Evolutionary conservation across 2,329 filamentous ascomycete genomes (phyloP).

Genomic region (Eurotiales sp.): DNA sequence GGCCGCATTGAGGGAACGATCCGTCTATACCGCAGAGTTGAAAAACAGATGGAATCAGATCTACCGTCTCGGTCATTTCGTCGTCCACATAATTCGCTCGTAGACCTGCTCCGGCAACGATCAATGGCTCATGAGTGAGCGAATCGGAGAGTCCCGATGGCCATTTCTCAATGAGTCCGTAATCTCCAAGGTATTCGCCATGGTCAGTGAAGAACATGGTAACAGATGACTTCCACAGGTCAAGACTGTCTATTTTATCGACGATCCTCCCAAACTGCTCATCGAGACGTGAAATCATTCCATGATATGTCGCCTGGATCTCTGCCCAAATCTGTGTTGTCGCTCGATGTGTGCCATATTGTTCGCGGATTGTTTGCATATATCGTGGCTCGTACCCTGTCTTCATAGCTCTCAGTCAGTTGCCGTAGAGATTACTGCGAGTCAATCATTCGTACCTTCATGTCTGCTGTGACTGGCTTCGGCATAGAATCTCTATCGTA

Average conservation of each 20-base stretch:
- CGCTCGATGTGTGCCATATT: slow-evolving; percentile 38
- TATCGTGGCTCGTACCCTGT: slow-evolving; percentile 45
- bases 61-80: slow-evolving; percentile 45
- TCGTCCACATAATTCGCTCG: slow-evolving; percentile 31
- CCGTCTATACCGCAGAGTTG: slow-evolving; percentile 38
- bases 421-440: too few species aligned
- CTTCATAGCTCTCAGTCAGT: slow-evolving; percentile 20
- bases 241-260: slow-evolving; percentile 26
- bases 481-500: too few species aligned
- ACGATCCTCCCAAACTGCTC: slow-evolving; percentile 44
- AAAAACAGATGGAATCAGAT: slow-evolving; percentile 44
- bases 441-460: too few species aligned
- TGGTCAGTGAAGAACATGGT: slow-evolving; percentile 34
- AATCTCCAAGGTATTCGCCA: slow-evolving; percentile 47
- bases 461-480: too few species aligned
- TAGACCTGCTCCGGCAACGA: slow-evolving; percentile 42
- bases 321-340: slow-evolving; percentile 44
- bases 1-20: slow-evolving; percentile 41
- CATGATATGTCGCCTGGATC: slow-evolving; percentile 45
- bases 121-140: slow-evolving; percentile 43
- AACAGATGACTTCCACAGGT: slow-evolving; percentile 38
- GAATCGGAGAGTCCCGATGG: slow-evolving; percentile 43
- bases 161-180: slow-evolving; percentile 50
- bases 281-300: slow-evolving; percentile 47
- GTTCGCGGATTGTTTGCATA: slow-evolving; percentile 34